Evolutionary conservation across 2,329 filamentous ascomycete species (phyloP).

Genomic region (Dothidotthia symphoricarpi): DNA sequence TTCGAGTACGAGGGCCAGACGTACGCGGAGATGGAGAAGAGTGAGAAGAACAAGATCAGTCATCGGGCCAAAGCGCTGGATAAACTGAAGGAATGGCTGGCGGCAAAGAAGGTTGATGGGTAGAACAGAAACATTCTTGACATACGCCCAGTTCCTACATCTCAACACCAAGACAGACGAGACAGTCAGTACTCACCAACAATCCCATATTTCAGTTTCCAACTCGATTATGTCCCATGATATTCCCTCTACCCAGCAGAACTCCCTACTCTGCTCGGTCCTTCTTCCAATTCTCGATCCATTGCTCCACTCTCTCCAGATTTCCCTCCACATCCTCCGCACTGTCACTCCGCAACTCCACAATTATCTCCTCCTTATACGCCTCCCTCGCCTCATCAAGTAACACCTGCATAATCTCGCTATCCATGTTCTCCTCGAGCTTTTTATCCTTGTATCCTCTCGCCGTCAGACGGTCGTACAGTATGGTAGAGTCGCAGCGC

Average conservation of each 20-base stretch:
- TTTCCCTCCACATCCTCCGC: slow-evolving; percentile 89
- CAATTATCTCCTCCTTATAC: slow-evolving; percentile 82
- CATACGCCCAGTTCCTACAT: no score
- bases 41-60: slow-evolving; percentile 85
- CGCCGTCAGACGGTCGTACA: slow-evolving; percentile 79
- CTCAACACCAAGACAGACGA: no score
- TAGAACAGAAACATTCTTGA: slow-evolving; percentile 5
- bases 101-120: slow-evolving; percentile 40
- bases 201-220: not conserved
- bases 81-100: slow-evolving; percentile 82
- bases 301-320: slow-evolving; percentile 75
- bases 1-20: slow-evolving; percentile 90
- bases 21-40: slow-evolving; percentile 92
- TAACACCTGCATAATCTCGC: slow-evolving; percentile 95
- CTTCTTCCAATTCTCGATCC: slow-evolving; percentile 79
- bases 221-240: not conserved
- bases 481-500: slow-evolving; percentile 71
- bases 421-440: slow-evolving; percentile 92
- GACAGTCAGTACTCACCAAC: not conserved
- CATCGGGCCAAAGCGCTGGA: slow-evolving; percentile 84
- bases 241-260: slow-evolving; percentile 1
- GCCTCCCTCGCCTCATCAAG: slow-evolving; percentile 85
- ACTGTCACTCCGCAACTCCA: slow-evolving; percentile 80
- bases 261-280: slow-evolving; percentile 51
- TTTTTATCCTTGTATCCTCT: slow-evolving; percentile 83